Conservation (phyloP, 345 rosid species). For the Salix viminalis region DNA sequence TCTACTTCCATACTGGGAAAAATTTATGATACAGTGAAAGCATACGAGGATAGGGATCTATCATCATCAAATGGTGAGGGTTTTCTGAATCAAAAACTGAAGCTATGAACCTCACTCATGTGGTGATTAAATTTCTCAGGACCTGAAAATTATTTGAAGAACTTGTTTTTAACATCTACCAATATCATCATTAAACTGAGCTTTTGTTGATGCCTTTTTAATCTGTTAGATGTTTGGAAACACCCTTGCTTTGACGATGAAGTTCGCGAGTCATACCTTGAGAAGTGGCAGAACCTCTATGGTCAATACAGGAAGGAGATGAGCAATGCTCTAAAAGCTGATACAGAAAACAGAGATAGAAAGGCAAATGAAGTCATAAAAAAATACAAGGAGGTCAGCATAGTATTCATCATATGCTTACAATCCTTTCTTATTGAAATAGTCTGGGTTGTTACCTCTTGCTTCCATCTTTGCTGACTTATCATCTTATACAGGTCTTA, state of each 20-base stretch:
- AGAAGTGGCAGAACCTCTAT: slow-evolving; percentile 38
- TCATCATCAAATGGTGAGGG: slow-evolving; percentile 35
- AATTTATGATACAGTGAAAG: slow-evolving; percentile 47
- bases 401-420: too few relatives aligned
- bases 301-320: slow-evolving; percentile 46
- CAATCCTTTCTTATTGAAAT: too few relatives aligned
- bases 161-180: neutral
- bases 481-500: slow-evolving; percentile 27
- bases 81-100: neutral
- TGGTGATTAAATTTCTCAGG: neutral
- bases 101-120: neutral
- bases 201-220: neutral
- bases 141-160: neutral
- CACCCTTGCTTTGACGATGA: slow-evolving; percentile 41
- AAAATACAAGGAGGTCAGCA: slow-evolving; percentile 52
- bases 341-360: neutral
- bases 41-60: slow-evolving; percentile 21
- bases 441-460: neutral
- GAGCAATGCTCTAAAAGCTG: slow-evolving; percentile 14
- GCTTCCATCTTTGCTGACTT: neutral
- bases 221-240: slow-evolving; percentile 41
- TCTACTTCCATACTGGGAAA: slow-evolving; percentile 64
- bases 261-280: slow-evolving; percentile 10
- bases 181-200: neutral
- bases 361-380: slow-evolving; percentile 22